phyloP scores from a whole-genome alignment of 148 eudicot genomes.

The Chenopodium formosanum region DNA sequence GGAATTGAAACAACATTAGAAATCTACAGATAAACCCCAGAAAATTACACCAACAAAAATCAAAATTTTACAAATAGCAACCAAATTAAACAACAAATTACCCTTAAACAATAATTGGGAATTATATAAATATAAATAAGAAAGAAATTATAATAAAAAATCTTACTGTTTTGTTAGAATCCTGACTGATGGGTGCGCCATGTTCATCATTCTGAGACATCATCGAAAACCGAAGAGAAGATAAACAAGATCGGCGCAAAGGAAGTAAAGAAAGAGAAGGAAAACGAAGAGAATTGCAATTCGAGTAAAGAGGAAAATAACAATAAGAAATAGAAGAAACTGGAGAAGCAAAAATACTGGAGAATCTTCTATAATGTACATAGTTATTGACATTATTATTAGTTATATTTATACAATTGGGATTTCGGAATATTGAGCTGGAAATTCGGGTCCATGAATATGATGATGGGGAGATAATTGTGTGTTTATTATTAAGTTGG shows the following conservation, averaged over 20 bases:
- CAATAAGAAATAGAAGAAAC: slow-evolving; percentile 34
- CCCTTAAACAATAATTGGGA: neutral
- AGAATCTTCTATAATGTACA: slow-evolving; percentile 25
- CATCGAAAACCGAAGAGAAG: slow-evolving; percentile 35
- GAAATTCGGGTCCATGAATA: slow-evolving; percentile 13
- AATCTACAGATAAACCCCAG: no score
- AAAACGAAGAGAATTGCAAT: slow-evolving; percentile 34
- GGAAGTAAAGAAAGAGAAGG: slow-evolving; percentile 42
- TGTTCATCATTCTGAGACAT: slow-evolving; percentile 31
- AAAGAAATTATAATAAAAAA: neutral
- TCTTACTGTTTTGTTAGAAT: slow-evolving; percentile 46
- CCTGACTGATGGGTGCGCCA: slow-evolving; percentile 6
- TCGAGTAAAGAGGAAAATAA: slow-evolving; percentile 35
- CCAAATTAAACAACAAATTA: neutral
- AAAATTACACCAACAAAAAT: neutral
- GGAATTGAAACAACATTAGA: neutral
- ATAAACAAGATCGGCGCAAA: slow-evolving; percentile 44
- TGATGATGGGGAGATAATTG: slow-evolving; percentile 15
- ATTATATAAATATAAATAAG: neutral
- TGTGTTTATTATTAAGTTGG: slow-evolving; percentile 12
- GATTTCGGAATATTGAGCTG: slow-evolving; percentile 2
- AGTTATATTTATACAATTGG: neutral
- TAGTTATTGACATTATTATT: neutral
- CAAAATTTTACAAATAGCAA: neutral
- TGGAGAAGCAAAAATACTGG: slow-evolving; percentile 37